Percentiles rank a stretch among this genome's conserved stretches.
Evolutionary conservation across 164 flowering plant genomes (phyloP).

Genomic region (Akebia trifoliata): DNA sequence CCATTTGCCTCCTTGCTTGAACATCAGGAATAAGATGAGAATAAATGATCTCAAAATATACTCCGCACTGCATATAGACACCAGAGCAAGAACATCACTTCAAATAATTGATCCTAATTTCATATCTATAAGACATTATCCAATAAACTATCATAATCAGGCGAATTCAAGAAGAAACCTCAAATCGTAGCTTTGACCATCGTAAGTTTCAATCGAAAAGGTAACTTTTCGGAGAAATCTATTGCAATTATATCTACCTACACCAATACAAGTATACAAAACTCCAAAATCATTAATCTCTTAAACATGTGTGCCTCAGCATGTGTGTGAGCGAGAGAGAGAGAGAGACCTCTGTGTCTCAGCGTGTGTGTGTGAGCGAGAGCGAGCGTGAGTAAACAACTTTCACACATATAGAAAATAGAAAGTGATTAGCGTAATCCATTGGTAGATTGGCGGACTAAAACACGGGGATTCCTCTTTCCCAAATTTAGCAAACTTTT

Average conservation of each 20-base stretch:
- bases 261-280: conserved; percentile 5
- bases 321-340: too few species aligned
- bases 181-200: conserved; percentile 73
- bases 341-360: too few species aligned
- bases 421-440: too few species aligned
- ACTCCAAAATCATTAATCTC: background rate
- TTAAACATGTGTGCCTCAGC: too few species aligned
- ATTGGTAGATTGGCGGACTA: too few species aligned
- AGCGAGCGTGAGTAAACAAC: too few species aligned
- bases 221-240: conserved; percentile 71
- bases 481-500: too few species aligned
- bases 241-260: conserved; percentile 90
- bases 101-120: background rate
- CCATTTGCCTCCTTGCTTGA: conserved; percentile 60
- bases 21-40: conserved; percentile 54
- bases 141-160: background rate
- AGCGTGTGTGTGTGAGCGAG: too few species aligned
- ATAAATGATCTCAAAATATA: conserved; percentile 76
- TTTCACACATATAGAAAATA: too few species aligned
- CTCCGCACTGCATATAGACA: conserved; percentile 62
- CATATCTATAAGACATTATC: background rate
- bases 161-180: conserved; percentile 34
- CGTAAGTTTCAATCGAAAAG: conserved; percentile 68
- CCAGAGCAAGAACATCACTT: background rate
- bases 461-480: too few species aligned